These are phyloP conservation scores for Trichosanthes truncata DNA, from an alignment of 306 rosid species.

Conservation along the genomic window DNA sequence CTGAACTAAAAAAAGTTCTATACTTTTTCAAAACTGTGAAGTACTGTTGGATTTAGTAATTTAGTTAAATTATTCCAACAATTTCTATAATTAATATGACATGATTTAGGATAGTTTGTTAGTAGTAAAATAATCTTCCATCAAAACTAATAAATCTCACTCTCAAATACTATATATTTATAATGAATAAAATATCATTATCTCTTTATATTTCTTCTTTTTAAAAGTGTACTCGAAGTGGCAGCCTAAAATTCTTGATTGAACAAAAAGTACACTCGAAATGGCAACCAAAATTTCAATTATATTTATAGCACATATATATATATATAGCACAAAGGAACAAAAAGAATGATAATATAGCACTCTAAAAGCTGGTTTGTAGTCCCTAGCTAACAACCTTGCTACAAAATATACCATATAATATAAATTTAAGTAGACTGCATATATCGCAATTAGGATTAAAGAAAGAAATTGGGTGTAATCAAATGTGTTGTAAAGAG, in stretches of 20 bases:
- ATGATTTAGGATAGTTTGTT: neutral
- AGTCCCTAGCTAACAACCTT: neutral
- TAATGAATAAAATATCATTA: neutral
- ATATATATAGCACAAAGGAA: neutral
- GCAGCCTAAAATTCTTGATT: neutral
- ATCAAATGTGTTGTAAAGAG: neutral
- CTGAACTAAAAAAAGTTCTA: too few species aligned
- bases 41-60: too few species aligned
- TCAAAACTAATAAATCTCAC: too few species aligned
- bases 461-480: neutral
- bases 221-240: neutral
- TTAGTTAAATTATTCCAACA: too few species aligned
- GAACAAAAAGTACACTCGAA: neutral
- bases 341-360: neutral
- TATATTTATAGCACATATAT: neutral
- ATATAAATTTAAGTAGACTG: neutral
- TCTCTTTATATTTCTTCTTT: neutral
- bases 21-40: too few species aligned
- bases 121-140: too few species aligned
- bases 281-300: neutral
- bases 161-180: too few species aligned
- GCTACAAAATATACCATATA: neutral
- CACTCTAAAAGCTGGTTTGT: neutral
- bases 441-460: neutral
- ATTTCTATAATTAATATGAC: too few species aligned